Evolutionary conservation across 495 filamentous ascomycete species (phyloP), one percentile per base, ranked within the genome.

Genomic region (Hypoxylon trugodes): DNA sequence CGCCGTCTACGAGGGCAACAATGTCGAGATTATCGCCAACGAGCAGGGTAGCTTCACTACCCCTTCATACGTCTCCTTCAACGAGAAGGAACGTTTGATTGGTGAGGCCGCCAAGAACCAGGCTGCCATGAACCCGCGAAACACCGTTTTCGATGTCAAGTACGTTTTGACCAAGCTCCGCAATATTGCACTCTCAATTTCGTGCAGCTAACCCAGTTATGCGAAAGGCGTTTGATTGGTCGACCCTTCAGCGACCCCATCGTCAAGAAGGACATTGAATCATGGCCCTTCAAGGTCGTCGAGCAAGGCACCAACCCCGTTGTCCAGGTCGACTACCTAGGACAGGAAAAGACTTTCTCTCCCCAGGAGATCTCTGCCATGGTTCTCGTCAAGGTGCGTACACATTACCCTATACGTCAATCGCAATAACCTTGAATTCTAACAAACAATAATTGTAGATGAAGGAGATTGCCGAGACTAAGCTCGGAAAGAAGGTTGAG

Each of bases 91-190:
- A 86, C 91, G 96, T 77, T 84, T 98, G 74, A 96, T 98, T 79
- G 95, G 95, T 82, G 95, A 98, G 86, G 90, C 94, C 32, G 95
- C 95, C 76, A 98, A 97, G 90, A 98, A 98, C 86, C 95, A 97
- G 84, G 93, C 96, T 74, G 95, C 95, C 77, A 96, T 98, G 89
- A 98, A 98, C 87, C 95, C 95, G 46, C 79, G 80, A 72, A 96
- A 98, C 86, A 98, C 96, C 65, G 88, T 98, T 82, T 98, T 98
- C 84, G 95, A 98, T 78, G 92, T 94, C 73, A 98, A 98, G 85
- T 88, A 76, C 57, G 82, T 80, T 53, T 59, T 36, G 16, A 36
- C 15, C 43, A 26, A 24, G 28, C 35, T 19, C 21, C 24, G 30
- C 37, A n/a, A 13, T 13, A 25, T 38, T 46, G 22, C 6, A 6